These are phyloP conservation scores for Aquilaria malaccensis DNA, from an alignment of 345 rosid genomes.

Conservation along the genomic window DNA sequence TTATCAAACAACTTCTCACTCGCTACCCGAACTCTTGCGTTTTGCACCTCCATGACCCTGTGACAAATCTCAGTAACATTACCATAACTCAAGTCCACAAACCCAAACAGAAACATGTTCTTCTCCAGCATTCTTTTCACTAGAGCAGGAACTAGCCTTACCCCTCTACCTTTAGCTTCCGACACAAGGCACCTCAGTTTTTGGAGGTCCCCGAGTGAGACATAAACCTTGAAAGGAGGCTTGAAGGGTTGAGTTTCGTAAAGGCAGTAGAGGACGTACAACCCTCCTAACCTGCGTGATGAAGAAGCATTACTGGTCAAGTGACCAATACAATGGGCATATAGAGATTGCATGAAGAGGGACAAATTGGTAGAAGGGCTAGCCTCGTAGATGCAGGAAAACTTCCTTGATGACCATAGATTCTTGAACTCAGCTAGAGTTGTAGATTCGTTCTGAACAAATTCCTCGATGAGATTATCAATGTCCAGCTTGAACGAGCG, in stretches of 20 bases:
- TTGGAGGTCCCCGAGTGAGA: constrained; percentile 67
- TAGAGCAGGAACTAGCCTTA: constrained; percentile 37
- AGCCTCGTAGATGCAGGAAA: constrained; percentile 56
- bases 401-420: constrained; percentile 51
- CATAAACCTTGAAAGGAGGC: constrained; percentile 63
- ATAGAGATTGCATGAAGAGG: constrained; percentile 65
- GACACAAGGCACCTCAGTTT: constrained; percentile 51
- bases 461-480: too few relatives aligned
- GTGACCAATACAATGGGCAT: constrained; percentile 53
- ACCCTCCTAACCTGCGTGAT: constrained; percentile 60
- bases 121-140: constrained; percentile 64
- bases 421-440: constrained; percentile 57
- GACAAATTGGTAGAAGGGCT: constrained; percentile 37
- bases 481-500: too few relatives aligned
- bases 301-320: constrained; percentile 45
- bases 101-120: constrained; percentile 65
- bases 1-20: constrained; percentile 40
- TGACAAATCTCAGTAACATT: constrained; percentile 35
- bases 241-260: constrained; percentile 79
- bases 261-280: constrained; percentile 87
- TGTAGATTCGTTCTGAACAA: constrained; percentile 29
- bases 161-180: constrained; percentile 44
- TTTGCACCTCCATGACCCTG: constrained; percentile 45
- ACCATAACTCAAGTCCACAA: constrained; percentile 45
- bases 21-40: constrained; percentile 47